Evolutionary conservation across 345 rosid genomes (phyloP).

Genomic region (Tarenaya hassleriana): DNA sequence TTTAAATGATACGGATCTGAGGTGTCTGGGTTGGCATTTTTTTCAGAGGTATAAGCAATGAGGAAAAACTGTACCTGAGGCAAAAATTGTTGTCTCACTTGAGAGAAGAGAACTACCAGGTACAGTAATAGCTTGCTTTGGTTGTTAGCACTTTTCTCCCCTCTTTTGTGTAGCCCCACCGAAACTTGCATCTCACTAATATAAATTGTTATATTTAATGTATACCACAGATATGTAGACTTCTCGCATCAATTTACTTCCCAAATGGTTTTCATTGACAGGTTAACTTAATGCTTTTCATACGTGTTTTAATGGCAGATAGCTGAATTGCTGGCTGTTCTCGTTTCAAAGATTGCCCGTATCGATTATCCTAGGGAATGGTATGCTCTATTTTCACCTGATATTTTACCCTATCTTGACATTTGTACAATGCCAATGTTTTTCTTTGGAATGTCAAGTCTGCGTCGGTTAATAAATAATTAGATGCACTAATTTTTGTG

Average conservation of each 20-base stretch:
- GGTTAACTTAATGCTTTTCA: conserved; percentile 5
- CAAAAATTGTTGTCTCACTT: conserved; percentile 68
- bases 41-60: conserved; percentile 76
- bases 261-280: no score
- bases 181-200: neutral
- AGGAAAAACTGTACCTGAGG: conserved; percentile 74
- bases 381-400: conserved; percentile 22
- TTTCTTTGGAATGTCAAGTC: conserved; percentile 16
- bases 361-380: conserved; percentile 94
- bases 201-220: no score
- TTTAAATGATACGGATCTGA: no score
- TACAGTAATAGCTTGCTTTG: conserved; percentile 21
- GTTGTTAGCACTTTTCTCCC: conserved; percentile 6
- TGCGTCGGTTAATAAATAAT: conserved; percentile 1
- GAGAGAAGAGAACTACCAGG: conserved; percentile 87
- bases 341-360: conserved; percentile 86
- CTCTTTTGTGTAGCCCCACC: neutral
- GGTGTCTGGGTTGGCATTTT: conserved; percentile 4
- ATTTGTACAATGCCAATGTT: neutral
- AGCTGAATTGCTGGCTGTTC: conserved; percentile 77
- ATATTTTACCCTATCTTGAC: neutral
- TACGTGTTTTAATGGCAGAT: conserved; percentile 38
- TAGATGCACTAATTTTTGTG: conserved; percentile 17
- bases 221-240: no score
- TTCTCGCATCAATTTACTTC: no score